Base-by-base conservation (phyloP, 2,329 filamentous ascomycete species). In the Xylaria sp. region DNA sequence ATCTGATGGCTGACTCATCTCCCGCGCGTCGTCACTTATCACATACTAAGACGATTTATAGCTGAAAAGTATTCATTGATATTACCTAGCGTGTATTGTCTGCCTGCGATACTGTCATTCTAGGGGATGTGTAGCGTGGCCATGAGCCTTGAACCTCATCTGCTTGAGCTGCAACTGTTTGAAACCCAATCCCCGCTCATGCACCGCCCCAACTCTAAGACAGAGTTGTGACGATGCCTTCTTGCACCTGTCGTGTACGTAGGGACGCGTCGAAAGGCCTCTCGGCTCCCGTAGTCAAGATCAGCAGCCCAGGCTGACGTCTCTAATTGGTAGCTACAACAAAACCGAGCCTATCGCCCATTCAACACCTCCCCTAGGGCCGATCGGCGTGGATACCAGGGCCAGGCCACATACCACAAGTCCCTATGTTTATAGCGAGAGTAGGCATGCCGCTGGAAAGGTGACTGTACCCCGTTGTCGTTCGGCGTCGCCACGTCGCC, bases 61-160 rank as follows among this genome's bases (percentile, higher is more conserved):
- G 70, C 67, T 66, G 70, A 73, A 74, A 59, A 65, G 7, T 56
- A 58, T 60, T 72, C 70, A 72, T 71, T 74, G 63, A 73, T 74
- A 75, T 73, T 77, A 76, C 71, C 73, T 77, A 75, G 67, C 70
- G 72, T 77, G 69, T 77, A 74, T 73, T 74, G 70, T 67, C 61
- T 73, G 68, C 60, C 65, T 73, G 57, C 59, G 48, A 54, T 69
- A 28, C 65, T 69, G 68, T 67, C 72, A 71, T 71, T 67, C 65
- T 67, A 64, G 44, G 54, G 58, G 49, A 42, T 42, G 31, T 46
- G 28, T 23, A 28, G 28, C 17, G 42, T 56, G 31, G 57, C 59
- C 33, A 40, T 59, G 59, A 59, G 48, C 48, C 59, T 51, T 38
- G 7, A 23, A n/a, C 15, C 42, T 36, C 54, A 53, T 56, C 67